A percentile compares a stretch with the other conserved stretches of the same genome.
Evolutionary conservation across 495 filamentous ascomycete species (phyloP).

Genomic region (Penicillium malachiteum): DNA sequence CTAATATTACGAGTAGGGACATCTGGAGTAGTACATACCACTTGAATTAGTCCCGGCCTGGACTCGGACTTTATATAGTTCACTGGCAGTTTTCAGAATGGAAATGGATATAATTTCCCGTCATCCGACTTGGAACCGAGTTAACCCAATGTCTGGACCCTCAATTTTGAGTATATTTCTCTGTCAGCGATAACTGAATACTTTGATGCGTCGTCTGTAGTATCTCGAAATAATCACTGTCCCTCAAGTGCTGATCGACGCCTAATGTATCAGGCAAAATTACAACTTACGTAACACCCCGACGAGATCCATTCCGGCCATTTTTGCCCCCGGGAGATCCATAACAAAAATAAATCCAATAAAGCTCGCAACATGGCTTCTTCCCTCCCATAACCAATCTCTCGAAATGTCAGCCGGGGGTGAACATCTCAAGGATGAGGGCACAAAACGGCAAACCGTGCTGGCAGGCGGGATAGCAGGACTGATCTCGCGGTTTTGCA

Average conservation of each 20-base stretch:
- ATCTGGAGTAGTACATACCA: no score
- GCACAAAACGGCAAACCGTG: conserved; percentile 77
- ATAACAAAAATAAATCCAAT: conserved; percentile 1
- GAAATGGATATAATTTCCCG: no score
- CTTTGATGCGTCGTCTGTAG: no score
- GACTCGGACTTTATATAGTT: no score
- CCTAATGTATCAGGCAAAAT: background rate
- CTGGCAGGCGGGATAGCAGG: conserved; percentile 84
- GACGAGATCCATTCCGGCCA: background rate
- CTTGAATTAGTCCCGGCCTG: no score
- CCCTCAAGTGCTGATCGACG: background rate
- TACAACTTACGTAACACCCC: background rate
- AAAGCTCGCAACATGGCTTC: conserved; percentile 15
- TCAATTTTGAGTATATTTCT: no score
- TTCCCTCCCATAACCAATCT: background rate
- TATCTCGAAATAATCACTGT: no score
- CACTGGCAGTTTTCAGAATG: no score
- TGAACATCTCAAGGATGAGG: conserved; percentile 89
- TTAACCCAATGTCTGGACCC: no score
- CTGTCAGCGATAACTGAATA: no score
- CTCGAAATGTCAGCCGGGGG: conserved; percentile 70
- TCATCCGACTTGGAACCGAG: no score
- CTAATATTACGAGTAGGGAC: no score
- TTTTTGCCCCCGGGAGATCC: conserved; percentile 3
- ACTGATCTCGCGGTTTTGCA: conserved; percentile 87